Evolutionary conservation across 2,329 filamentous ascomycete genomes (phyloP), one percentile per base, ranked within the genome.

Genomic region (Aspergillus transmontanensis): DNA sequence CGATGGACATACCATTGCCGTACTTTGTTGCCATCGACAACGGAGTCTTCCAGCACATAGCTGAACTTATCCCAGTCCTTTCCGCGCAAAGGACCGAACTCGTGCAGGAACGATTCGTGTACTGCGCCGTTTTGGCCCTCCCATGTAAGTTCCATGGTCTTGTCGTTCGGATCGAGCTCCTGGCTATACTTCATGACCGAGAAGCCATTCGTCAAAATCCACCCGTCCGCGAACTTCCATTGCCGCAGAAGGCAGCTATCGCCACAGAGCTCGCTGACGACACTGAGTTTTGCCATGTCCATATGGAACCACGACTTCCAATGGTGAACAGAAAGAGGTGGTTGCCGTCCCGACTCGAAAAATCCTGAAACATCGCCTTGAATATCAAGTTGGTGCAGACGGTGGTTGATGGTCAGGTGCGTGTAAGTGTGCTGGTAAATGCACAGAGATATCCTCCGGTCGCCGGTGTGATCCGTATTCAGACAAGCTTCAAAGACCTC

Each of bases 261-360:
- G 6, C 87, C 86, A 67, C 87, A 89, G n/a, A 86, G 71, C 11
- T 80, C 72, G 7, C 81, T 76, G 14, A 86, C 76, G 45, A 78
- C 74, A 36, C 83, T 80, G 76, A 87, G 83, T 61, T 81, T 78
- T 54, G 81, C 79, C 48, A 87, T 85, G 61, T 79, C 75, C 28
- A 71, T 73, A 10, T 79, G 69, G 74, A 87, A 86, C 85, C 86
- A 88, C 14, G 82, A 85, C 72, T 87, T 88, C 86, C 86, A 89
- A 76, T 89, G 87, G 71, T 89, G 87, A 7, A 89, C 76, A 57
- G 83, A 87, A 14, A 88, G 75, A 0, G 85, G 83, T n/a, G 79
- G 75, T 34, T 70, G 70, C 28, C 81, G 74, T 1, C 85, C 85
- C 2, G 83, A 82, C 75, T 89, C 87, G 72, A 87, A 89, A 69